Evolutionary conservation across 2,329 filamentous ascomycete species (phyloP).

Genomic region (Cytospora paraplurivora): DNA sequence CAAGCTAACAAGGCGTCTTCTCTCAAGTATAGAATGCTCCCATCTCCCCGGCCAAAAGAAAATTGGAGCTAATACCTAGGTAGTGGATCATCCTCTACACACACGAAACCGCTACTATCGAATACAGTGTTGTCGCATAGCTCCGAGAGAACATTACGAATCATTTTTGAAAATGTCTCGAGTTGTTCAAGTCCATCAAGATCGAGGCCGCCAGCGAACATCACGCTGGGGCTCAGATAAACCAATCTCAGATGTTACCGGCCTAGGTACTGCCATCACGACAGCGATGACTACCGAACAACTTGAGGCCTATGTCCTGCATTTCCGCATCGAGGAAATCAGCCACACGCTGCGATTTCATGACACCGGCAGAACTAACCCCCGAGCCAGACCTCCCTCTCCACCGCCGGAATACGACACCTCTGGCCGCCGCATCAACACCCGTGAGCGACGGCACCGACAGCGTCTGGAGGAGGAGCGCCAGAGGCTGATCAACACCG

Average conservation of each 20-base stretch:
- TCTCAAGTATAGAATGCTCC: too few species aligned
- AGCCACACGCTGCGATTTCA: constrained; percentile 78
- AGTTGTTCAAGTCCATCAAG: not conserved
- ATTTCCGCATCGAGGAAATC: constrained; percentile 79
- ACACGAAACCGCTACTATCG: too few species aligned
- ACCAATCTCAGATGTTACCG: not conserved
- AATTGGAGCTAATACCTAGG: too few species aligned
- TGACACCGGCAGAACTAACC: constrained; percentile 73
- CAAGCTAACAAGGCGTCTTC: too few species aligned
- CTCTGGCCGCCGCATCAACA: constrained; percentile 79
- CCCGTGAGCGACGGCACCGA: constrained; percentile 74
- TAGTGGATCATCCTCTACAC: too few species aligned
- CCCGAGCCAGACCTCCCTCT: constrained; percentile 73
- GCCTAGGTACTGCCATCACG: constrained; percentile 20
- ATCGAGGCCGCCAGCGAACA: not conserved
- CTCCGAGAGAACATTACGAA: too few species aligned
- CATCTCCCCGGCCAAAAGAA: too few species aligned
- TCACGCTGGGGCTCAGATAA: constrained; percentile 12
- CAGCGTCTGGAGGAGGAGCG: constrained; percentile 78
- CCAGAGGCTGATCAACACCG: constrained; percentile 75
- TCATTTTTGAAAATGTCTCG: not conserved
- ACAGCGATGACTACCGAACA: constrained; percentile 71
- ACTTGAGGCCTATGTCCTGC: constrained; percentile 74
- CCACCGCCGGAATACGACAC: constrained; percentile 78
- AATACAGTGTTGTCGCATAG: too few species aligned